Evolutionary conservation across 2,329 filamentous ascomycete species (phyloP).

Genomic region (Thielaviopsis ethacetica): DNA sequence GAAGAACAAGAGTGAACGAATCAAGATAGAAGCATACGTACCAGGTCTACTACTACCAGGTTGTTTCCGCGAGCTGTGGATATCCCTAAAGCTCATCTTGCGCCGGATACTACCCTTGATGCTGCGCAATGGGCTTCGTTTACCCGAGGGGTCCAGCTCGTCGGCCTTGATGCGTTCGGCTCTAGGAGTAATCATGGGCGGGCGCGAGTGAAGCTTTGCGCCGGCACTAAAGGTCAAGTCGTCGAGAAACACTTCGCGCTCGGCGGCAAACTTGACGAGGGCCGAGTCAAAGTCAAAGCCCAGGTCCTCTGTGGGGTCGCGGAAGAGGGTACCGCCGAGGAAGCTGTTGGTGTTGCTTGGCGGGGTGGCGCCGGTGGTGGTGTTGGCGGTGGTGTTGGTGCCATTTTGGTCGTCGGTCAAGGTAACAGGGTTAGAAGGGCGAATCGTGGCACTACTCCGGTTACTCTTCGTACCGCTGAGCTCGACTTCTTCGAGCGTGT

Average conservation of each 20-base stretch:
- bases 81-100: slow-evolving; percentile 82
- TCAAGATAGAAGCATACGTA: slow-evolving; percentile 21
- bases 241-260: slow-evolving; percentile 82
- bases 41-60: slow-evolving; percentile 59
- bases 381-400: slow-evolving; percentile 13
- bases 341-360: slow-evolving; percentile 15
- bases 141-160: slow-evolving; percentile 38
- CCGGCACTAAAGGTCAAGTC: slow-evolving; percentile 82
- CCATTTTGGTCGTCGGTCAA: slow-evolving; percentile 14
- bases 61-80: slow-evolving; percentile 87
- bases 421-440: slow-evolving; percentile 21
- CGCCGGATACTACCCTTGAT: slow-evolving; percentile 76
- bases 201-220: slow-evolving; percentile 52
- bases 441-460: slow-evolving; percentile 49
- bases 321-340: slow-evolving; percentile 24
- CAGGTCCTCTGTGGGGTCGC: slow-evolving; percentile 13
- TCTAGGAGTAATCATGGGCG: slow-evolving; percentile 60
- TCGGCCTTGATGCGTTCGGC: slow-evolving; percentile 69
- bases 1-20: too few species aligned
- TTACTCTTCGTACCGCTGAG: slow-evolving; percentile 40
- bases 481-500: slow-evolving; percentile 41
- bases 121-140: slow-evolving; percentile 39
- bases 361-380: slow-evolving; percentile 8
- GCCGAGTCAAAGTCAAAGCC: slow-evolving; percentile 92
- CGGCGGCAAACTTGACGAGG: slow-evolving; percentile 84